Conservation (phyloP, 345 rosid species). For the Physaria fendleri region DNA sequence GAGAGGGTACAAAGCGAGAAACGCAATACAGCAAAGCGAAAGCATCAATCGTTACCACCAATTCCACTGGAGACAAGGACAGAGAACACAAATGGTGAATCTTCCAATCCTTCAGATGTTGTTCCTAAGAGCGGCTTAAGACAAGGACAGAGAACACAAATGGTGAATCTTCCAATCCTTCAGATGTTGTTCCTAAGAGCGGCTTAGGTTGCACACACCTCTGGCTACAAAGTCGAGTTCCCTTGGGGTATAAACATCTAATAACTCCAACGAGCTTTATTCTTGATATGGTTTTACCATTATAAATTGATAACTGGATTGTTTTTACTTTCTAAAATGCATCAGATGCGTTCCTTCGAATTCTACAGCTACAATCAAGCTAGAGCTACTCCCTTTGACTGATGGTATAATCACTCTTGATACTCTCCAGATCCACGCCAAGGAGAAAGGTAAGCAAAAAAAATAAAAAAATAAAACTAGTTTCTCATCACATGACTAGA, state of each 20-base stretch:
- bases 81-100: conserved; percentile 33
- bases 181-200: conserved; percentile 60
- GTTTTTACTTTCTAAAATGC: conserved; percentile 17
- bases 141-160: conserved; percentile 22
- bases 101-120: conserved; percentile 53
- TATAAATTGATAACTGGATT: conserved; percentile 1
- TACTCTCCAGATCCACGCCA: conserved; percentile 75
- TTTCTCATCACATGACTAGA: conserved; percentile 2
- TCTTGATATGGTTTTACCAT: conserved; percentile 2
- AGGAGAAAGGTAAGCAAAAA: conserved; percentile 71
- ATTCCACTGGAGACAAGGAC: conserved; percentile 32
- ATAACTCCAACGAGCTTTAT: not conserved
- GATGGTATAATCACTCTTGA: conserved; percentile 93
- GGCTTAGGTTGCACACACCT: conserved; percentile 79
- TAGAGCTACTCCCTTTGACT: conserved; percentile 94
- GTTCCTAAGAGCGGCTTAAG: conserved; percentile 63
- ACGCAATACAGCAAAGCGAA: conserved; percentile 28
- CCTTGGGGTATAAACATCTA: conserved; percentile 64
- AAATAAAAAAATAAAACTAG: not conserved
- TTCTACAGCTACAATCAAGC: conserved; percentile 79
- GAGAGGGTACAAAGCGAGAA: conserved; percentile 43
- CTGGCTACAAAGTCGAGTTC: conserved; percentile 98
- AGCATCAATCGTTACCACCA: conserved; percentile 29
- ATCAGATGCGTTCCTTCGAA: conserved; percentile 88
- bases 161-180: conserved; percentile 47